A percentile compares a stretch with the other conserved stretches of the same genome.
phyloP scores from a whole-genome alignment of 108 stramenopile genomes.

The Fragilaria crotonensis region DNA sequence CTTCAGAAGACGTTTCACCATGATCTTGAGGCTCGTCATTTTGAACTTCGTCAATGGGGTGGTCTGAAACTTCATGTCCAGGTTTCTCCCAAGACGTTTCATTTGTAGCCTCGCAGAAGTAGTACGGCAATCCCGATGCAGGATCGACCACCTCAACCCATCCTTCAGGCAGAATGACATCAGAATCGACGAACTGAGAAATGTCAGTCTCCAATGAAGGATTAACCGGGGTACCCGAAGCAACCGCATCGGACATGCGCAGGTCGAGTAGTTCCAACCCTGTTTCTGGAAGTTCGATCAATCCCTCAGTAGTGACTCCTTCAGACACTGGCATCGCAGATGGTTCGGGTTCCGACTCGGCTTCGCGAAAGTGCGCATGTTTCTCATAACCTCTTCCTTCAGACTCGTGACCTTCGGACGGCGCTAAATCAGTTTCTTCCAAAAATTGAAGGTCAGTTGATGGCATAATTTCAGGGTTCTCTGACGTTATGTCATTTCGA shows the following conservation, averaged over 20 bases:
- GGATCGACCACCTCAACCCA: constrained; percentile 31
- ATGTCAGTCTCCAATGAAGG: neutral
- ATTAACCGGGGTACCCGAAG: neutral
- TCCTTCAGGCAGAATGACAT: constrained; percentile 5
- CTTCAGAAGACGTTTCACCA: neutral
- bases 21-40: neutral
- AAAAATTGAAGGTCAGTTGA: neutral
- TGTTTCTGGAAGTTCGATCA: neutral
- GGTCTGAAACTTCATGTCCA: neutral
- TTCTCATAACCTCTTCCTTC: neutral
- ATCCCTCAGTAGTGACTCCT: neutral
- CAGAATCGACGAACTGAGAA: neutral
- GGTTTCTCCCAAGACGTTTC: constrained; percentile 56
- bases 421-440: no score
- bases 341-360: no score
- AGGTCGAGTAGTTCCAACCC: neutral
- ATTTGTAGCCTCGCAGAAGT: constrained; percentile 28
- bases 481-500: neutral
- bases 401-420: neutral
- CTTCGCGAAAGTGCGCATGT: neutral
- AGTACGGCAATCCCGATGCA: constrained; percentile 23
- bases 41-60: neutral
- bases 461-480: neutral
- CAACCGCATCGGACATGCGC: neutral
- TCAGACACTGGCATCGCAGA: no score